Conservation (phyloP, 371 early-diverging fungal genomes). For the Mortierella sp. region DNA sequence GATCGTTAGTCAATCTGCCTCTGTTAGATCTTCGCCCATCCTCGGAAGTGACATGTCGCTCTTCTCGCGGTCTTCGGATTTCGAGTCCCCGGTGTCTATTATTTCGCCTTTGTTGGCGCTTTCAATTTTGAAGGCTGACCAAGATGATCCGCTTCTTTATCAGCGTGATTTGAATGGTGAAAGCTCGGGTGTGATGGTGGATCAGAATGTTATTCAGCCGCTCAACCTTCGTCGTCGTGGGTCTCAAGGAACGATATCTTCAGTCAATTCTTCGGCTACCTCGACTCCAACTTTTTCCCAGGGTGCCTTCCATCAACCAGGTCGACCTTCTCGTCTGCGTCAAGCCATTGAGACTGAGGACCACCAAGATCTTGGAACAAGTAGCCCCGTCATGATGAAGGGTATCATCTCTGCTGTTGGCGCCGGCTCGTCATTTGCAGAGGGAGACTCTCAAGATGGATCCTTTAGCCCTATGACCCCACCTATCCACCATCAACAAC, state of each 20-base stretch:
- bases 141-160: not conserved
- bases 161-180: not conserved
- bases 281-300: slow-evolving; percentile 10
- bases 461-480: slow-evolving; percentile 1
- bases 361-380: not conserved
- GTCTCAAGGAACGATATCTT: not conserved
- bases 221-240: slow-evolving; percentile 12
- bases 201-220: not conserved
- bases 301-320: slow-evolving; percentile 24
- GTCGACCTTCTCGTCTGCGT: slow-evolving; percentile 39
- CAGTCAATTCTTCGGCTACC: not conserved
- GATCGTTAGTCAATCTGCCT: slow-evolving; percentile 37
- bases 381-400: not conserved
- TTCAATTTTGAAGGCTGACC: slow-evolving; percentile 19
- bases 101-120: slow-evolving; percentile 27
- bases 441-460: not conserved
- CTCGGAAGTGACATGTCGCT: slow-evolving; percentile 38
- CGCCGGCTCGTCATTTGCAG: slow-evolving; percentile 6
- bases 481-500: not conserved
- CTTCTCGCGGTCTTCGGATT: slow-evolving; percentile 26
- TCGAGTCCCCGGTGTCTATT: slow-evolving; percentile 35
- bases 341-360: slow-evolving; percentile 21
- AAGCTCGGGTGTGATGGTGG: not conserved
- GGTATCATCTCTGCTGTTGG: not conserved
- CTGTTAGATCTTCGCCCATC: slow-evolving; percentile 46